Base-by-base conservation (phyloP, 495 filamentous ascomycete species). In the Hypoxylon rickii region DNA sequence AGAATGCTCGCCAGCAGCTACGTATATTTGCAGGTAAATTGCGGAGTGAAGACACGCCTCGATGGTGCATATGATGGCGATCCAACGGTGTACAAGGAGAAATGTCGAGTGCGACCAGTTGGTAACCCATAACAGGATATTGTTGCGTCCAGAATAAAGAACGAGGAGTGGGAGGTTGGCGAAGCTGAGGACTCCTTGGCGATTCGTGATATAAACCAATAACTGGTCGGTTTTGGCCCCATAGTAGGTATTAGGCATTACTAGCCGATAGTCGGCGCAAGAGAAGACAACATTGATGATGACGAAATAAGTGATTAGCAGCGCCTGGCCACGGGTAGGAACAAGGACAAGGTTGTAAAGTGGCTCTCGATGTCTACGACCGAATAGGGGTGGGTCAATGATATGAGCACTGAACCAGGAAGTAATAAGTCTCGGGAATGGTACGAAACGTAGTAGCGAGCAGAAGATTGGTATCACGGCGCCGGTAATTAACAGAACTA, bases 81-180 rank as follows among this genome's bases (percentile, higher is more conserved):
- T 71, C 74, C 80, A 79, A 7, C 79, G 77, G 63, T 81, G 80
- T 15, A 80, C 73, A 1, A 81, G 40, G 17, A 79, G 77, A 57
- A 79, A 81, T 0, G 73, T 80, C 5, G 77, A 72, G 53, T 79
- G 78, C 19, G 73, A 80, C 79, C 80, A 83, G 1, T 77, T 73
- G 0, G 78, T 83, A 1, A 78, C 67, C 73, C 72, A 79, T 3
- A 79, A 49, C 24, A 82, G 72, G 3, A 81, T 67, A 38, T 83
- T 83, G 48, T 82, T 82, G n/a, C 80, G 75, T 0, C 76, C 71
- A 0, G 70, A 68, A 39, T 79, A 81, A 2, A 83, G 66, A 67
- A 78, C 72, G 2, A 82, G 12, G 3, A 82, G 53, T 1, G 77
- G 68, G 3, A 81, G 41, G 36, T 82, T 79, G 2, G 73, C 77